Evolutionary conservation across 768 basidiomycete genomes (phyloP), one percentile per base, ranked within the genome.

Genomic region (Termitomyces sp.): DNA sequence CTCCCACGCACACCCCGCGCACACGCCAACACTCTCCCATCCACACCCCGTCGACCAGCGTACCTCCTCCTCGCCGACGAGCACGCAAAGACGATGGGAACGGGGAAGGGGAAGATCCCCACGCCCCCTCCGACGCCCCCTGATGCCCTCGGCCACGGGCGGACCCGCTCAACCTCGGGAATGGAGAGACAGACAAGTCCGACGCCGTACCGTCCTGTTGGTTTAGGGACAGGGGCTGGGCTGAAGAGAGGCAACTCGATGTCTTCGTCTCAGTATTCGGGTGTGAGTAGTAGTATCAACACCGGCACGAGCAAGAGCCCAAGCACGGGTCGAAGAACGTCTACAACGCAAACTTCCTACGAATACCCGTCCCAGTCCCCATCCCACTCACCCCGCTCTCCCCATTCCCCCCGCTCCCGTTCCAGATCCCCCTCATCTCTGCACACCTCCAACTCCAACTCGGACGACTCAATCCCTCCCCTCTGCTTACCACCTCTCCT

Each of bases 91-190:
- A 11, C 44, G 0, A 45, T 11, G 22, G 12, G 22, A 1, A 45
- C 22, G 45, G n/a, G n/a, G n/a, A n/a, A 28, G 28, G 28, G 28
- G 28, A 5, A 9, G 0, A 45, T 58, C 64, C 55, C 57, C 39
- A 69, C 69, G 42, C 69, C 69, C 22, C 67, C 72, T 9, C 61
- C 74, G 39, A 71, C 75, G 24, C 71, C 77, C 11, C 66, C 72
- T 13, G 8, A 3, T 9, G 18, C 32, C 2, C 28, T 12, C 28
- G 24, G 38, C 20, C 24, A 11, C 28, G 28, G 2, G 28, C 28
- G 28, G 2, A 28, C 28, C 2, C 28, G 28, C 28, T 28, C 28
- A 4, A 28, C 2, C 28, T 28, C 28, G 28, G 28, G 28, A 28
- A 28, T 28, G 28, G 28, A 28, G 28, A 28, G 28, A 28, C 28